A percentile compares a stretch with the other conserved stretches of the same genome.
phyloP scores from a whole-genome alignment of 2,329 filamentous ascomycete species.

The Claviceps cyperi region DNA sequence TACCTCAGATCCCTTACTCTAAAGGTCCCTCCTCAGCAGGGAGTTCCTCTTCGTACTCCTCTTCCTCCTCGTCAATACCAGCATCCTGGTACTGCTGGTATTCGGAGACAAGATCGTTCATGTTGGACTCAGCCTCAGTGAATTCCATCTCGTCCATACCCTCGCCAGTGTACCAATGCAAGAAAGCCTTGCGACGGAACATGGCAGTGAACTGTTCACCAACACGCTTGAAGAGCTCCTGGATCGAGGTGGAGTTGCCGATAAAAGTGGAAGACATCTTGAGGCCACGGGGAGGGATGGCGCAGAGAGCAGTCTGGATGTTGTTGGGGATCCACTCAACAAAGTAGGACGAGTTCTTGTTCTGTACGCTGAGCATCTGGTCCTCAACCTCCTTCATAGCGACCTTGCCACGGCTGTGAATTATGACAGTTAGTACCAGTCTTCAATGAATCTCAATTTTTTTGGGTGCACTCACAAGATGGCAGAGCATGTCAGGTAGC shows the following conservation, averaged over 20 bases:
- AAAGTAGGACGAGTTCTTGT: slow-evolving; percentile 99
- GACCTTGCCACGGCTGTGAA: slow-evolving; percentile 70
- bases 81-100: slow-evolving; percentile 99
- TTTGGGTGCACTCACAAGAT: slow-evolving; percentile 45
- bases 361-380: slow-evolving; percentile 99
- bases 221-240: slow-evolving; percentile 99
- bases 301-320: slow-evolving; percentile 97
- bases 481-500: slow-evolving; percentile 97
- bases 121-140: slow-evolving; percentile 99
- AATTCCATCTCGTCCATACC: slow-evolving; percentile 99
- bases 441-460: slow-evolving; percentile 66
- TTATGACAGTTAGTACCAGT: slow-evolving; percentile 99
- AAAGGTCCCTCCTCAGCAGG: slow-evolving; percentile 52
- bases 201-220: slow-evolving; percentile 99
- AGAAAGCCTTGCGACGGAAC: slow-evolving; percentile 99
- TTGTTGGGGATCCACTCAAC: slow-evolving; percentile 99
- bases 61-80: slow-evolving; percentile 90
- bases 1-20: slow-evolving; percentile 18
- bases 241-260: slow-evolving; percentile 97
- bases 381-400: slow-evolving; percentile 99
- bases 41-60: slow-evolving; percentile 83
- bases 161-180: slow-evolving; percentile 99
- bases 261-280: slow-evolving; percentile 99
- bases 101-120: slow-evolving; percentile 98
- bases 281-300: slow-evolving; percentile 88